Evolutionary conservation across 371 early-diverging fungal species (phyloP).

Genomic region (Syncephalis fuscata): DNA sequence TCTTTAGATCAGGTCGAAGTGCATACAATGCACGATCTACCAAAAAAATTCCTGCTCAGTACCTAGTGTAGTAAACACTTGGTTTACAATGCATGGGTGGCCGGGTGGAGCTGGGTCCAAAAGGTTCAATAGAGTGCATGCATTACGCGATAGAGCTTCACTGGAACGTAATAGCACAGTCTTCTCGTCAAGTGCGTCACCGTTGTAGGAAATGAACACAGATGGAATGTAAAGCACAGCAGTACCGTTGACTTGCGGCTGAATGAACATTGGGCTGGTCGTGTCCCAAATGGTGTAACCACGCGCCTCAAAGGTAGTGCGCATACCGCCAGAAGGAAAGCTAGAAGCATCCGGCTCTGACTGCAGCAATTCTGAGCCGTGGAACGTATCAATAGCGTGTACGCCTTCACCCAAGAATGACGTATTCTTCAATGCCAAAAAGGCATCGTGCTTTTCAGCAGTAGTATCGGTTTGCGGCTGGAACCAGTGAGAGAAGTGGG

Average conservation of each 20-base stretch:
- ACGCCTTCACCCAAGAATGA: conserved; percentile 9
- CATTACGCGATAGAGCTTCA: conserved; percentile 63
- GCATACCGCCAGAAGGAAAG: conserved; percentile 97
- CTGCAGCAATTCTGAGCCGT: conserved; percentile 91
- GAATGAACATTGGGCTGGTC: conserved; percentile 88
- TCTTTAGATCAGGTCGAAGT: conserved; percentile 91
- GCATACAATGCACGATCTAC: conserved; percentile 84
- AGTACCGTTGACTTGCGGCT: conserved; percentile 83
- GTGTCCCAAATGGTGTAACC: conserved; percentile 99
- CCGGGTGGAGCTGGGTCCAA: conserved; percentile 43
- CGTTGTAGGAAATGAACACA: conserved; percentile 96
- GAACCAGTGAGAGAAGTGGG: conserved; percentile 99
- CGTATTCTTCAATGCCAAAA: conserved; percentile 60
- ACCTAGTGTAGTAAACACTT: conserved; percentile 82
- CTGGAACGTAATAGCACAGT: conserved; percentile 85
- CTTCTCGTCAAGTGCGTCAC: conserved; percentile 97
- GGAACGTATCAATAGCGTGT: conserved; percentile 82
- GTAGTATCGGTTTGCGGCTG: conserved; percentile 96
- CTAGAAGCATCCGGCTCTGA: conserved; percentile 98
- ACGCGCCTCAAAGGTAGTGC: conserved; percentile 96
- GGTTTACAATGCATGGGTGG: conserved; percentile 43
- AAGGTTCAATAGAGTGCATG: conserved; percentile 54
- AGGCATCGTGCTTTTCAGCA: conserved; percentile 98
- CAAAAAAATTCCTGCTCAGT: conserved; percentile 96
- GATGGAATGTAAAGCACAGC: conserved; percentile 88